Base-by-base conservation (phyloP, 805 yeast species). In the Torulaspora indica region DNA sequence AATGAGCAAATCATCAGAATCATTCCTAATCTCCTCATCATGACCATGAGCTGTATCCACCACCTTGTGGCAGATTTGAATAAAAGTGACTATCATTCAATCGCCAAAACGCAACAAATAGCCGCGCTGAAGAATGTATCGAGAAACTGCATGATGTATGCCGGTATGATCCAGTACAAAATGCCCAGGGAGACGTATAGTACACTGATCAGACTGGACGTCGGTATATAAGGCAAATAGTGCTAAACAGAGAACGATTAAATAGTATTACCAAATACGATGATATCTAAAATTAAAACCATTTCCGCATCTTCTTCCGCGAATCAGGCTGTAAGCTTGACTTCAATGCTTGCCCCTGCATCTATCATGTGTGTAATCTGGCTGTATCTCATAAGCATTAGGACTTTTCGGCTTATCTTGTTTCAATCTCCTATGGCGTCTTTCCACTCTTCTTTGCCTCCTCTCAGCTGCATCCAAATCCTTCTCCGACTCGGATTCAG, bases 161-260 rank as follows among this genome's bases (percentile, higher is more conserved):
- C 97, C 5, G 98, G 97, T 48, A 84, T 91, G 81, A 82, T 90
- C 29, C 95, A 87, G 67, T 89, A 85, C 66, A 82, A 84, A 61
- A 87, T 90, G 95, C 95, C 96, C 7, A 69, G 75, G 43, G 95
- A 87, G 55, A 81, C 87, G 0, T 87, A 85, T 61, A 79, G 85
- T 53, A 74, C 79, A 33, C 69, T 85, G 57, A 79, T 84, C 25
- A 77, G 75, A 49, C 66, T 85, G 46, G 95, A 85, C 60, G 67
- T 71, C 18, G 61, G 63, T 10, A 49, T 70, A 38, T 66, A 36
- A 39, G 24, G n/a, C 14, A 22, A 38, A 13, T 7, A 9, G 8
- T 15, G 12, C 13, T 20, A 15, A 17, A 15, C 2, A n/a, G 18
- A 8, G 20, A 17, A 7, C 34, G 15, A 15, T 31, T 31, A 31